Evolutionary conservation across 169 alveolate genomes (phyloP).

Genomic region (Amoebophrya sp.): DNA sequence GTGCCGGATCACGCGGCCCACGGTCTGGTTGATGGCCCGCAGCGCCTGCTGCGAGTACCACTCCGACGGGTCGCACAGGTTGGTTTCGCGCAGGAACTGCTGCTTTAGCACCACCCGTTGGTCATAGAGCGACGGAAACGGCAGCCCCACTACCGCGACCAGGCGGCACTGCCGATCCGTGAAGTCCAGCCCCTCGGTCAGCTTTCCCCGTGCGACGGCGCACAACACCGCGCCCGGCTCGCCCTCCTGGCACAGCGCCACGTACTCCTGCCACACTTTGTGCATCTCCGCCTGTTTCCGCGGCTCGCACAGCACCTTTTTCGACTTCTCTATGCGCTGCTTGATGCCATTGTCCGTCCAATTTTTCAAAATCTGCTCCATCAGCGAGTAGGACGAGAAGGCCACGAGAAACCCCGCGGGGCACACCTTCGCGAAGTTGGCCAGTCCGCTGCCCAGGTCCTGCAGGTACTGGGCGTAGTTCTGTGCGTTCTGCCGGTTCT

Average conservation of each 20-base stretch:
- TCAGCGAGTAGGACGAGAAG: slow-evolving; percentile 29
- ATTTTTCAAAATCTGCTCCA: neutral
- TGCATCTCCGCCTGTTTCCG: neutral
- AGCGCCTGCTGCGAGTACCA: slow-evolving; percentile 89
- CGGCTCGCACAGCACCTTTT: neutral
- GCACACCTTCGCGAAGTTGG: slow-evolving; percentile 34
- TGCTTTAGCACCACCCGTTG: slow-evolving; percentile 75
- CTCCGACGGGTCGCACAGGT: neutral
- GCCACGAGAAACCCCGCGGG: slow-evolving; percentile 31
- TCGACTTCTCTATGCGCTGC: neutral
- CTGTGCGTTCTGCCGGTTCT: neutral
- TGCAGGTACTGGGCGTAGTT: neutral
- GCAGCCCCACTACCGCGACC: slow-evolving; percentile 82
- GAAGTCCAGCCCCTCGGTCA: slow-evolving; percentile 93
- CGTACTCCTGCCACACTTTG: neutral
- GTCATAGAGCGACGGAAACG: slow-evolving; percentile 79
- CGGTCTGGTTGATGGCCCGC: slow-evolving; percentile 89
- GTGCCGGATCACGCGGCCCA: slow-evolving; percentile 94
- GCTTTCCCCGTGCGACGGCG: slow-evolving; percentile 87
- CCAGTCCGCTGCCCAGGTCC: slow-evolving; percentile 30
- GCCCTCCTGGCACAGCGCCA: neutral
- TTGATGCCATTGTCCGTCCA: neutral
- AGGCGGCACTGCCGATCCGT: slow-evolving; percentile 83
- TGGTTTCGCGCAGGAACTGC: slow-evolving; percentile 61
- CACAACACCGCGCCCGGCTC: slow-evolving; percentile 75